A percentile compares a stretch with the other conserved stretches of the same genome.
These are phyloP conservation scores for Trypethelium eluteriae DNA, from an alignment of 495 filamentous ascomycete species.

Conservation along the genomic window DNA sequence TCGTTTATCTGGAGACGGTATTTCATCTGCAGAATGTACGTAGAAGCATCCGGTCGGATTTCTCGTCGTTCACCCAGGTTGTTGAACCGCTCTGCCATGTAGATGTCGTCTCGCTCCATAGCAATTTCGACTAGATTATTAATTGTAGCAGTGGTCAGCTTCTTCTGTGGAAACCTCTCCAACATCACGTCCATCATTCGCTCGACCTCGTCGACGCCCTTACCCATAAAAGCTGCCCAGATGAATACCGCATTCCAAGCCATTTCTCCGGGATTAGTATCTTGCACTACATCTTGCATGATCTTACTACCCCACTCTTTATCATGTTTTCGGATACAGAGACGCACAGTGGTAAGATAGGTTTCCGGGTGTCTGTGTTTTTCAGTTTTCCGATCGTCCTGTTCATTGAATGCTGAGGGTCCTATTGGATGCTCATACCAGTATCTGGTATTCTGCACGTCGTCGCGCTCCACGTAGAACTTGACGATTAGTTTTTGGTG, in stretches of 20 bases:
- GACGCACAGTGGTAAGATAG: neutral
- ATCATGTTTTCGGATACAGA: slow-evolving; percentile 51
- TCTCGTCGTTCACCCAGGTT: slow-evolving; percentile 53
- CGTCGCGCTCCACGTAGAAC: slow-evolving; percentile 45
- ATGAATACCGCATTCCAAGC: slow-evolving; percentile 64
- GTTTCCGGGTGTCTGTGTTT: neutral
- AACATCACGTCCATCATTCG: slow-evolving; percentile 58
- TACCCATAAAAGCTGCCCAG: slow-evolving; percentile 67
- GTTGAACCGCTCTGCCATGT: slow-evolving; percentile 65
- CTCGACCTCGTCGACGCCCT: slow-evolving; percentile 60
- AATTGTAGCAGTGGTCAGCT: slow-evolving; percentile 61
- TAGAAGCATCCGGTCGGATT: slow-evolving; percentile 55
- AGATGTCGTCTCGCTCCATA: slow-evolving; percentile 58
- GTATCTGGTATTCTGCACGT: slow-evolving; percentile 47
- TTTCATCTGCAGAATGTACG: slow-evolving; percentile 65
- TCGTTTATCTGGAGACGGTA: slow-evolving; percentile 64
- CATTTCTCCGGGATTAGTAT: slow-evolving; percentile 40
- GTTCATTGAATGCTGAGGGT: neutral
- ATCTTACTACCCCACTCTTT: slow-evolving; percentile 56
- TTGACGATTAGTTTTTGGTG: slow-evolving; percentile 45
- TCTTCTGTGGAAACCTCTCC: slow-evolving; percentile 23
- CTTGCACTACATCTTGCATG: slow-evolving; percentile 50
- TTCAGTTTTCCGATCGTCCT: neutral
- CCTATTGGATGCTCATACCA: slow-evolving; percentile 52
- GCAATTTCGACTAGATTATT: slow-evolving; percentile 69